These are phyloP conservation scores for Triticum dicoccoides DNA, from an alignment of 176 grass and related monocot species.

Conservation along the genomic window DNA sequence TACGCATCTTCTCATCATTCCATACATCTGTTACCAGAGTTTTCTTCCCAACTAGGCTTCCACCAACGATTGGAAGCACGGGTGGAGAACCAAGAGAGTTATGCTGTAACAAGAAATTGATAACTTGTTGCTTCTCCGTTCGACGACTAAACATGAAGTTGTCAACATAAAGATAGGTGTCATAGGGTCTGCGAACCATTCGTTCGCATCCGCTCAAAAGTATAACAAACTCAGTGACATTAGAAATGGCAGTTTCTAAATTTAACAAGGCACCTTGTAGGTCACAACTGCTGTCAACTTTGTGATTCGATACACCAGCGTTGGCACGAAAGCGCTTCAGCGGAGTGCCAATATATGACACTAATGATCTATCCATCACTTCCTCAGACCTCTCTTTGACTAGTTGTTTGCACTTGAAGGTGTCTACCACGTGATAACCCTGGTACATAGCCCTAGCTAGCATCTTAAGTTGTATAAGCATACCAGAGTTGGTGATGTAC, in stretches of 20 bases:
- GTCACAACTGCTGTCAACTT: not conserved
- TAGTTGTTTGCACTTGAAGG: not conserved
- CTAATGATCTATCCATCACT: not conserved
- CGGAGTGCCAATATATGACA: not conserved
- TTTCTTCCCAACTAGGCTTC: conserved; percentile 5
- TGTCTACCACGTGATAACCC: not conserved
- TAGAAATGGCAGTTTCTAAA: not conserved
- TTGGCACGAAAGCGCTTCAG: not conserved
- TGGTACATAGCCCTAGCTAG: not conserved
- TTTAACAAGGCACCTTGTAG: not conserved
- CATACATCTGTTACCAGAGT: not conserved
- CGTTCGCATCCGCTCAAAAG: not conserved
- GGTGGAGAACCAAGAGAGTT: not conserved
- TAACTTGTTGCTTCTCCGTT: not conserved
- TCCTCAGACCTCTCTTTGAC: not conserved
- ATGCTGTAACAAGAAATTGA: not conserved
- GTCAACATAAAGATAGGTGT: not conserved
- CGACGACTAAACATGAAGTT: not conserved
- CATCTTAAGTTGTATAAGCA: not conserved
- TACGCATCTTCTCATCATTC: not conserved
- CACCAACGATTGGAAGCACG: not conserved
- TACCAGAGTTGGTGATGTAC: conserved; percentile 8
- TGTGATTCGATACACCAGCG: not conserved
- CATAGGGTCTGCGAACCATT: not conserved
- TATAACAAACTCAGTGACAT: not conserved